Evolutionary conservation across 768 basidiomycete species (phyloP), one percentile per base, ranked within the genome.

Genomic region (Galerina sulciceps): DNA sequence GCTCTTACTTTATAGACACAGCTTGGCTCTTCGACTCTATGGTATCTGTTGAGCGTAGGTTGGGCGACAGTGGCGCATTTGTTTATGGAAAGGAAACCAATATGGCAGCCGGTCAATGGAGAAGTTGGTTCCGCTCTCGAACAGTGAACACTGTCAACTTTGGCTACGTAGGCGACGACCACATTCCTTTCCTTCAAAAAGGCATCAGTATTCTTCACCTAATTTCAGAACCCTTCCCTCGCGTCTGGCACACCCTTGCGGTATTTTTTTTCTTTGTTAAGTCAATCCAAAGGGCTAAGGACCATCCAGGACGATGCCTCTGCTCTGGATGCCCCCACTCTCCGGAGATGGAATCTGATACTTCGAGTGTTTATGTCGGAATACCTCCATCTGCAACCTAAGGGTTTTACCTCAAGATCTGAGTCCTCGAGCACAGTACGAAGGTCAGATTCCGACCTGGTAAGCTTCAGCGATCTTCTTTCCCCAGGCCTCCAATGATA

Each of bases 1-100:
- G 84, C 40, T 94, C 91, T 5, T 97, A 87, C 67, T 99, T 86
- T 73, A 74, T 85, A 6, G 86, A 94, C 54, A 99, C 97, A 0
- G 93, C 89, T 5, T 99, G 97, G 97, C 77, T 99, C 40, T 96
- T 93, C 68, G 90, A 94, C 71, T 80, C 85, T 4, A 77, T 99
- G 71, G 77, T 76, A 3, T 82, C 82, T 43, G 85, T 83, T n/a
- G 96, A 99, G 69, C 69, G 75, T 20, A 79, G 91, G 34, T 76
- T 99, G 20, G 85, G 85, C 0, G 80, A 84, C 26, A 83, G 78
- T 10, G 90, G 88, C 1, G 79, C 85, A 10, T 87, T 95, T 53
- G 72, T 71, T 3, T 82, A 81, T 54, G 78, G 74, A 0, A 73
- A 80, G 5, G 76, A 80, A 17, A 71, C 68, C 45, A 67, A 65